These are phyloP conservation scores for Suillus subaureus DNA, from an alignment of 768 basidiomycete genomes.

Conservation along the genomic window DNA sequence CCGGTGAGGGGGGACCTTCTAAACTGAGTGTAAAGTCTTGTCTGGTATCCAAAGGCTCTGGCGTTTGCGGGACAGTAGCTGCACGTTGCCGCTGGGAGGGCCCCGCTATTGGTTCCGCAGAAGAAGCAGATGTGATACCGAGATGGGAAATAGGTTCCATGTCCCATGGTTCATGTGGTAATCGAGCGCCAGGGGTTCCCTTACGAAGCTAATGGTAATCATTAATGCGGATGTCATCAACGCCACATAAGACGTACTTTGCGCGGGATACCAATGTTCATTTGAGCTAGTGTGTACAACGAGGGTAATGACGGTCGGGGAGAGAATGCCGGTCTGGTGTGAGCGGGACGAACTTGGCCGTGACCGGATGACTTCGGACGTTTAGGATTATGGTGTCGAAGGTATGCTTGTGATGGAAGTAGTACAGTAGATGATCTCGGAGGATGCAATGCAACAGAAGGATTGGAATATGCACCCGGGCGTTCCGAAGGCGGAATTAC, in stretches of 20 bases:
- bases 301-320: slow-evolving; percentile 47
- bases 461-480: slow-evolving; percentile 8
- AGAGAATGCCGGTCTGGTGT: slow-evolving; percentile 43
- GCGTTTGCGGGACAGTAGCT: neutral
- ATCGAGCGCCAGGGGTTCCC: slow-evolving; percentile 43
- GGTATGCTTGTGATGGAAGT: slow-evolving; percentile 15
- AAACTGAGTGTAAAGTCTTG: neutral
- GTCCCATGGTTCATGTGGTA: slow-evolving; percentile 47
- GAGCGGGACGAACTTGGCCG: slow-evolving; percentile 40
- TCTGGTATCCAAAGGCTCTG: neutral
- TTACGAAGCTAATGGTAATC: slow-evolving; percentile 36
- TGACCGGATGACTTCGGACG: slow-evolving; percentile 38
- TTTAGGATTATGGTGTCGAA: slow-evolving; percentile 13
- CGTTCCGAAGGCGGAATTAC: slow-evolving; percentile 2
- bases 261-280: slow-evolving; percentile 37
- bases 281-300: slow-evolving; percentile 38
- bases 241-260: slow-evolving; percentile 33
- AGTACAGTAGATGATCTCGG: slow-evolving; percentile 16
- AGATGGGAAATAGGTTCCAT: slow-evolving; percentile 21
- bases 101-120: slow-evolving; percentile 10
- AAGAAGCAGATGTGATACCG: neutral
- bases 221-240: slow-evolving; percentile 7
- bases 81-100: slow-evolving; percentile 8
- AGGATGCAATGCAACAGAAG: slow-evolving; percentile 13
- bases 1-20: slow-evolving; percentile 7